Conservation (phyloP, 495 filamentous ascomycete species). For the Amniculicola lignicola region DNA sequence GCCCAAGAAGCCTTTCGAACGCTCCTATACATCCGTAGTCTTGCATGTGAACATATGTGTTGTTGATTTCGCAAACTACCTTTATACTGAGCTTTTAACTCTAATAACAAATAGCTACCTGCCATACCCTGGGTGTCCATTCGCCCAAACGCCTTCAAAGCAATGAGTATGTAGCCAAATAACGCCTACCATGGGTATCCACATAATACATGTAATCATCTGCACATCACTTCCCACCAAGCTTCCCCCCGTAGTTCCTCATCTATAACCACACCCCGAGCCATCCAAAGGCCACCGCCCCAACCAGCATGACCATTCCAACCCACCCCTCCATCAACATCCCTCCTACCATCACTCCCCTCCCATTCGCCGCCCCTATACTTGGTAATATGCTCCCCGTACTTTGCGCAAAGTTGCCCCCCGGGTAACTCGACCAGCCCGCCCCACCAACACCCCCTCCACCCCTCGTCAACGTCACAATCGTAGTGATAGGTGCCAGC, state of each 20-base stretch:
- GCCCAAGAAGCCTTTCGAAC: too few species aligned
- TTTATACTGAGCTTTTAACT: too few species aligned
- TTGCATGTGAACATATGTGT: too few species aligned
- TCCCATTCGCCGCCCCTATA: background rate
- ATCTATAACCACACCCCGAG: slow-evolving; percentile 12
- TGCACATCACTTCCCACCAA: background rate
- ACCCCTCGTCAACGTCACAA: slow-evolving; percentile 20
- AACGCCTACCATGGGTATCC: slow-evolving; percentile 28
- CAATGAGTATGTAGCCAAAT: background rate
- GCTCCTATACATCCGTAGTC: too few species aligned
- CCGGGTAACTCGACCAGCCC: background rate
- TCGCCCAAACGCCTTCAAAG: too few species aligned
- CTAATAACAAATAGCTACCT: too few species aligned
- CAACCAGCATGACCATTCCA: slow-evolving; percentile 4
- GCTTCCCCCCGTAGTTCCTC: background rate
- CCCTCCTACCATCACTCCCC: background rate
- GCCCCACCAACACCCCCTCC: slow-evolving; percentile 1
- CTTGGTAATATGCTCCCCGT: slow-evolving; percentile 1
- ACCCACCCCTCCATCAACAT: slow-evolving; percentile 2
- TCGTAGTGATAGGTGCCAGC: slow-evolving; percentile 14
- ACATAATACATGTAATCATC: slow-evolving; percentile 19
- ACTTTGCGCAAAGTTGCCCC: background rate
- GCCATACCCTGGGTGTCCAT: too few species aligned
- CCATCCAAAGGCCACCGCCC: slow-evolving; percentile 13
- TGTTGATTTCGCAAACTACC: too few species aligned